Conservation (phyloP, 2,329 filamentous ascomycete species). For the Moelleriella libera region DNA sequence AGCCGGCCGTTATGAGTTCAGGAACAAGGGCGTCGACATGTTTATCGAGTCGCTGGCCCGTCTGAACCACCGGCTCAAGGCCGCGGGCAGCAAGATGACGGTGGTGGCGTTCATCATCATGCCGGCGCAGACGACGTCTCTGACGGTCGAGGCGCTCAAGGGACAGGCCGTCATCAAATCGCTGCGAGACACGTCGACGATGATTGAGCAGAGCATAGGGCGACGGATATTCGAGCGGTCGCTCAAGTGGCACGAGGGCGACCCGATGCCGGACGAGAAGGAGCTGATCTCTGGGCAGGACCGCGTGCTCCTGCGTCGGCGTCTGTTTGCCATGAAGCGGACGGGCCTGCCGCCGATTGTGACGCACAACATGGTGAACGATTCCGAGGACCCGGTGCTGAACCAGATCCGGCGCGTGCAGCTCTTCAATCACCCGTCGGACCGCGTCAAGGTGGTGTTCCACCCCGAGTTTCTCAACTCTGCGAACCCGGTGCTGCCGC, state of each 20-base stretch:
- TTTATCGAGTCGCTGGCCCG: constrained; percentile 95
- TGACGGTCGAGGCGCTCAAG: constrained; percentile 91
- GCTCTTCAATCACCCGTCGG: constrained; percentile 88
- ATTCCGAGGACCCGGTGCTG: constrained; percentile 81
- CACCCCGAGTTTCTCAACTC: constrained; percentile 97
- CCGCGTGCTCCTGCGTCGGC: constrained; percentile 77
- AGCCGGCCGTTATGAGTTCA: constrained; percentile 89
- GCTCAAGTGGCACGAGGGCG: constrained; percentile 88
- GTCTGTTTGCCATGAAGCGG: constrained; percentile 94
- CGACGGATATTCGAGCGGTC: constrained; percentile 91
- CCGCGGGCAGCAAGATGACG: constrained; percentile 72
- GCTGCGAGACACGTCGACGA: constrained; percentile 78
- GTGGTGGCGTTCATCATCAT: constrained; percentile 98
- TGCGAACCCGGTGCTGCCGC: constrained; percentile 81
- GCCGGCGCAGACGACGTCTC: constrained; percentile 88
- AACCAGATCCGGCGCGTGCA: constrained; percentile 94
- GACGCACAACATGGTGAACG: constrained; percentile 97
- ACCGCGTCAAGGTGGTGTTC: constrained; percentile 96
- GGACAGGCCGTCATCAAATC: constrained; percentile 97
- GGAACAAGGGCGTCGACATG: constrained; percentile 99
- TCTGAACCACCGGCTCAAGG: constrained; percentile 85
- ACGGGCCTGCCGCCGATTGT: constrained; percentile 84
- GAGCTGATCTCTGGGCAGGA: constrained; percentile 87
- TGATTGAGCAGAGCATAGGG: constrained; percentile 85
- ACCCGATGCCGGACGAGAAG: constrained; percentile 89